These are phyloP conservation scores for Periconia sp. DNA, from an alignment of 2,329 filamentous ascomycete genomes.

Conservation along the genomic window DNA sequence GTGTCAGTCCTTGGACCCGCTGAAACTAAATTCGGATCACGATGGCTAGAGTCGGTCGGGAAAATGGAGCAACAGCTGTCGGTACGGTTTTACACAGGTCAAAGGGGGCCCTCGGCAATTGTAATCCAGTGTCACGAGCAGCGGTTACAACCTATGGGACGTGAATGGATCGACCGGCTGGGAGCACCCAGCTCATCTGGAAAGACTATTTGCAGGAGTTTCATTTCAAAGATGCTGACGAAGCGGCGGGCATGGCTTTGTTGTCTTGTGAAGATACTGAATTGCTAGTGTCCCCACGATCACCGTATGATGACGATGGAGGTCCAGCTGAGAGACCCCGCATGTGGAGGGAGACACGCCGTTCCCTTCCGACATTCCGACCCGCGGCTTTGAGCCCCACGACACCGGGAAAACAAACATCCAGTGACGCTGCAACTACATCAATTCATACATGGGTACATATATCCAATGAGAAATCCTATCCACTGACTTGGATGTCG, in stretches of 20 bases:
- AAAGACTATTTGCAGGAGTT: neutral
- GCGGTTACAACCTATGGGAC: constrained; percentile 9
- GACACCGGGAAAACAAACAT: neutral
- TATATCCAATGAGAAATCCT: neutral
- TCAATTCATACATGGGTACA: too few relatives aligned
- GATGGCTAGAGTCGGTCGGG: constrained; percentile 43
- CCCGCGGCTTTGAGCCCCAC: constrained; percentile 10
- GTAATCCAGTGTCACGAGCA: constrained; percentile 26
- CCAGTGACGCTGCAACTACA: neutral
- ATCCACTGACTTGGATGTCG: neutral
- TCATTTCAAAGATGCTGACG: neutral
- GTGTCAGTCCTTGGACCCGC: constrained; percentile 13
- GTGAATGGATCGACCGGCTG: constrained; percentile 3
- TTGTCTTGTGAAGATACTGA: constrained; percentile 10
- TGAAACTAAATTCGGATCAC: constrained; percentile 28
- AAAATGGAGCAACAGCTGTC: constrained; percentile 28
- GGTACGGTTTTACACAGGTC: constrained; percentile 32
- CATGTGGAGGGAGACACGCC: neutral
- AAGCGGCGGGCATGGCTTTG: too few relatives aligned
- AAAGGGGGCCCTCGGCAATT: constrained; percentile 39
- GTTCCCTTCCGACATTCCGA: constrained; percentile 22
- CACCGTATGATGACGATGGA: constrained; percentile 19
- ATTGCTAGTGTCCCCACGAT: too few relatives aligned
- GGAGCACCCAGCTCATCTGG: neutral
- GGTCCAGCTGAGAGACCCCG: constrained; percentile 21